Evolutionary conservation across 768 basidiomycete species (phyloP).

Genomic region (Multifurca ochricompacta): DNA sequence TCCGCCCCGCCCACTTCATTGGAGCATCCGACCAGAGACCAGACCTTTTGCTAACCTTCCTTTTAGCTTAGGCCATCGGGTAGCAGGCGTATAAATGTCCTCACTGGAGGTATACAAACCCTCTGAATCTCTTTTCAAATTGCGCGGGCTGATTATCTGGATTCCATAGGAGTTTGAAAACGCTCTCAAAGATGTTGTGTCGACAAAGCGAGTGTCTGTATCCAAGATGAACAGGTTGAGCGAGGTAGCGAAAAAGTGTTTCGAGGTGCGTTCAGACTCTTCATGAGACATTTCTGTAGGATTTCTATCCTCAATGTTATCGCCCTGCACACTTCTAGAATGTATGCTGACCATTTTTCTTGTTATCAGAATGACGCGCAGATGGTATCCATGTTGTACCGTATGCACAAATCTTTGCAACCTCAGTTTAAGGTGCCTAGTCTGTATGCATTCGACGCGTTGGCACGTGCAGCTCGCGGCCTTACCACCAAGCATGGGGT

Average conservation of each 20-base stretch:
- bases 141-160: not conserved
- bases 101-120: constrained; percentile 20
- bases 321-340: not conserved
- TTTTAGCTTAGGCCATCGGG: not conserved
- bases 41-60: not conserved
- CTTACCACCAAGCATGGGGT: constrained; percentile 58
- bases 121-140: not conserved
- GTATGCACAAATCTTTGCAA: constrained; percentile 75
- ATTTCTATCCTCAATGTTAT: too few species aligned
- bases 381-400: constrained; percentile 81
- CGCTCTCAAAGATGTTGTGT: constrained; percentile 73
- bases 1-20: not conserved
- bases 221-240: constrained; percentile 78
- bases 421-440: constrained; percentile 69
- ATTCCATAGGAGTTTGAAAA: constrained; percentile 65
- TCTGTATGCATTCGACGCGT: constrained; percentile 90
- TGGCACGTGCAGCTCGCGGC: constrained; percentile 74
- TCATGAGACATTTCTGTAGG: too few species aligned
- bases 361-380: constrained; percentile 68
- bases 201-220: constrained; percentile 75
- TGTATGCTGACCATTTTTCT: not conserved
- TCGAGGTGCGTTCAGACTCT: constrained; percentile 48
- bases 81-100: constrained; percentile 19
- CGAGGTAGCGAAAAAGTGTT: constrained; percentile 65
- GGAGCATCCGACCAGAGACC: not conserved